Base-by-base conservation (phyloP, 257 asterid species). In the Capsicum rhomboideum region DNA sequence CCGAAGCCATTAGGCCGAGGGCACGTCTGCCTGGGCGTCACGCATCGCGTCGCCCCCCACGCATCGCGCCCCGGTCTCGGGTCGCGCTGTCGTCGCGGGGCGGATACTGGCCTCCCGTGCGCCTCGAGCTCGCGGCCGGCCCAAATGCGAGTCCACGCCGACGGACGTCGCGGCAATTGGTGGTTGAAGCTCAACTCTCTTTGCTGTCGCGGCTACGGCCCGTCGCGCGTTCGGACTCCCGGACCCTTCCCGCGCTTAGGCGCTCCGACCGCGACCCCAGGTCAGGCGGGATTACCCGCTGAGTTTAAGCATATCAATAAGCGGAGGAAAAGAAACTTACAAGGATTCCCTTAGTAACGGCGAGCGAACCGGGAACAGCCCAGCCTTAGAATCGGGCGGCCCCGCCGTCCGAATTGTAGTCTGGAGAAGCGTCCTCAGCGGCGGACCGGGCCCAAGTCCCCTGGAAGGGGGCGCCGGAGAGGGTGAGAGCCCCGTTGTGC, bases 261-360 rank as follows among this genome's bases (percentile, higher is more conserved):
- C 64, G 64, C 64, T 56, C 28, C 64, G 28, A 56, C 64, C 64
- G 28, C 13, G 28, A 56, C 64, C 64, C 64, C 28, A 56, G 64
- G 64, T 56, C 64, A 68, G 78, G 89, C 89, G 85, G 88, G 91
- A 82, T 29, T 69, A 86, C 88, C 88, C 89, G 88, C 88, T 84
- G 86, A 88, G 88, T 85, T 88, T 86, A 89, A 87, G 89, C 88
- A 87, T 90, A 90, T 90, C 92, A 88, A 86, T 88, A 86, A 88
- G 91, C 83, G 90, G 93, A 90, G 93, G 90, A 89, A 86, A 87
- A 90, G 92, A 90, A 90, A 90, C 91, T 89, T 89, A 86, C 91
- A 71, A 91, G 94, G 92, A 91, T 91, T 91, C 91, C 92, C 94
- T 50, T 87, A 90, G 91, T 91, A 91, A 91, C 91, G 92, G 91